phyloP scores from a whole-genome alignment of 495 filamentous ascomycete species.

The Annulohypoxylon moriforme region DNA sequence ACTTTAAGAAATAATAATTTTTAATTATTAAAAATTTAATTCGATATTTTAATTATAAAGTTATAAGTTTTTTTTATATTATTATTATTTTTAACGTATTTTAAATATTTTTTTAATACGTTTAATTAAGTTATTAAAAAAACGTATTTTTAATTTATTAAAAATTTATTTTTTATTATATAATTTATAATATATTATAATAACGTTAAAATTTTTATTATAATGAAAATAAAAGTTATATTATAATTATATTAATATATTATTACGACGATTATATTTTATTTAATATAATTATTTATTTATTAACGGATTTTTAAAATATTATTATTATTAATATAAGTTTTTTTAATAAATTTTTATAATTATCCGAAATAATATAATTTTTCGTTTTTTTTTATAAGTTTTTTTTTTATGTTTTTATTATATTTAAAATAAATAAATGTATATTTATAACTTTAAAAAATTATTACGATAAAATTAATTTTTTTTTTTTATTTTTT shows the following conservation, averaged over 20 bases:
- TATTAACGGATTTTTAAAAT: neutral
- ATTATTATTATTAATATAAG: conserved; percentile 4
- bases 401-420: neutral
- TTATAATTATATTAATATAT: neutral
- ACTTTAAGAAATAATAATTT: neutral
- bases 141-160: neutral
- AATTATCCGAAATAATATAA: neutral
- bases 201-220: neutral
- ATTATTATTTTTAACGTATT: neutral
- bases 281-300: neutral
- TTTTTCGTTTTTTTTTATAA: neutral
- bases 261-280: neutral
- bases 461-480: neutral
- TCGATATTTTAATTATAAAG: conserved; percentile 2
- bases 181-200: conserved; percentile 1
- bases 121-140: neutral
- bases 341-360: neutral
- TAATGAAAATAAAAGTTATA: neutral
- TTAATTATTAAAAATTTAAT: neutral
- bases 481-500: neutral
- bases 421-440: neutral
- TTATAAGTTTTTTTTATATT: neutral
- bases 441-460: neutral
- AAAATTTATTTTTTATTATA: neutral
- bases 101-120: neutral